Base-by-base conservation (phyloP, 2,329 filamentous ascomycete genomes). In the Lojkania enalia region DNA sequence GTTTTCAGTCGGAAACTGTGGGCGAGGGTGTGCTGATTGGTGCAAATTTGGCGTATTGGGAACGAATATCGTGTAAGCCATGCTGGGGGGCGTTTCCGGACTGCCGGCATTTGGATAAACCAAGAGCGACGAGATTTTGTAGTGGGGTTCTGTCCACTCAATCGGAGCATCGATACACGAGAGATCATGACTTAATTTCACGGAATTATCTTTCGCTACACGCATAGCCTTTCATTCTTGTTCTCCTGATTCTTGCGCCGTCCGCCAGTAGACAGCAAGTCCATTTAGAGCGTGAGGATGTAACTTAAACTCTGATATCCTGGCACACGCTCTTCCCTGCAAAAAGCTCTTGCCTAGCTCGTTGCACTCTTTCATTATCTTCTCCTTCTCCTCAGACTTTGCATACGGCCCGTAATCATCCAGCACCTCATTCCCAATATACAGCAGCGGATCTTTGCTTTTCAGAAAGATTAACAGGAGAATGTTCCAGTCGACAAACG, bases 401-500 rank as follows among this genome's bases (percentile, higher is more conserved):
- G 60, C 62, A 38, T 49, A 66, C 2, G 47, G 37, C 3, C 37
- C 43, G 18, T 69, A 68, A 33, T 66, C 59, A 9, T 58, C 55
- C 7, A 61, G 35, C n/a, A 71, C 58, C 32, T 68, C 63, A 40
- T 70, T 71, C 11, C 67, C 68, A 25, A 70, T 51, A 35, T 69
- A 71, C 23, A 70, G 30, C 11, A 46, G 42, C 1, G 68, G 67
- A 42, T 70, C 46, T 16, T 54, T 60, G 2, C 29, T 49, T 19
- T 53, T 51, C 15, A 71, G 38, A 33, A 70, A 67, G 0, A 54
- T 35, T 0, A 65, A 63, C 1, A 70, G 50, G 0, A 70, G 54
- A 13, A 70, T 40, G 20, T 55, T 57, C 61, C 66, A 69, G 13
- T 70, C 67, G 18, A 71, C 61, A 23, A 71, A 71, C 0, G 68